Base-by-base conservation (phyloP, 2,329 filamentous ascomycete genomes). In the Allantophomopsis cytisporea region DNA sequence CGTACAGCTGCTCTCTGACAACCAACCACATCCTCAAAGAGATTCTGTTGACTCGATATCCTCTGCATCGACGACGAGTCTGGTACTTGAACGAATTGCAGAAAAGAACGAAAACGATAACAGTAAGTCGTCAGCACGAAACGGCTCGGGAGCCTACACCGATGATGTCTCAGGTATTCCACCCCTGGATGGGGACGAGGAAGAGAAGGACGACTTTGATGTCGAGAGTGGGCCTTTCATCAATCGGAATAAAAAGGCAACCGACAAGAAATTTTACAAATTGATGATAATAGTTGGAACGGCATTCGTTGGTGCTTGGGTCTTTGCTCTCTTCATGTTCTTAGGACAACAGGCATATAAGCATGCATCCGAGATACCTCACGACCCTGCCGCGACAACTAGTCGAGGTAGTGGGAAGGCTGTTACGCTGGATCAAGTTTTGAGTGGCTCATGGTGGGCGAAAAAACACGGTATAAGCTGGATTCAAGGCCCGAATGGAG, bases 11-110 rank as follows among this genome's bases (percentile, higher is more conserved):
- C 45, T 54, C 12, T 41, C 50, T 8, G 34, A 43, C 15, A 44
- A 47, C 20, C 42, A 47, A 34, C 43, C 47, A 31, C 36, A 39
- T 32, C 31, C 21, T 16, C 23, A 18, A 12, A 44, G 54, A 37
- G 36, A 43, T 41, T 58, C 54, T 2, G 44, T 50, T 36, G 54
- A 56, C 18, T 85, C 83, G 3, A 58, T 73, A 35, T 84, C 81
- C n/a, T 81, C 80, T 32, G 78, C 77, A n/a, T 91, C 84, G 28
- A 89, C 84, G 10, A 87, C 81, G 4, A 89, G 84, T 50, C 68
- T 91, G 12, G 75, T 91, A 39, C 83, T 91, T 54, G 83, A 91
- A 48, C 76, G 80, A 45, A 70, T 89, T 47, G 71, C 74, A 50
- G 78, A 83, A 54, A 47, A 49, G 17, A 47, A 41, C 16, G 43